Conservation (phyloP, 2,329 filamentous ascomycete genomes). For the Grosmannia clavigera region DNA sequence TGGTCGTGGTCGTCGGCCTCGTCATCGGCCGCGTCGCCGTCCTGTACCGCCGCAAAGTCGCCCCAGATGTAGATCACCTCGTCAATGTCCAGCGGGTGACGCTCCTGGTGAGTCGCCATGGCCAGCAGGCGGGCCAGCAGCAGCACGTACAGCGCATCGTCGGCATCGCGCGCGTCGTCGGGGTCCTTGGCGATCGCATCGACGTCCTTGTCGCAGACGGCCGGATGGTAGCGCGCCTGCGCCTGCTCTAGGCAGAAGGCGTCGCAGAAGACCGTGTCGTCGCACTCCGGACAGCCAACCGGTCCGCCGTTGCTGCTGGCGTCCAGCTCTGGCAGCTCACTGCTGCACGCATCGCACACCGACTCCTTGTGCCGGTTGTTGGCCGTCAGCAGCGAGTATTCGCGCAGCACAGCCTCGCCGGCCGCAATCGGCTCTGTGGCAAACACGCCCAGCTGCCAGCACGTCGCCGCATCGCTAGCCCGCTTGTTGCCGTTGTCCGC, state of each 20-base stretch:
- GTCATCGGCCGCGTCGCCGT: slow-evolving; percentile 38
- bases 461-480: slow-evolving; percentile 24
- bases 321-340: slow-evolving; percentile 51
- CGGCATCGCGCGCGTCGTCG: slow-evolving; percentile 44
- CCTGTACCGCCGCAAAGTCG: slow-evolving; percentile 43
- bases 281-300: slow-evolving; percentile 47
- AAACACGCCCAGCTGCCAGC: slow-evolving; percentile 79
- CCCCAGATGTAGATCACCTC: slow-evolving; percentile 60
- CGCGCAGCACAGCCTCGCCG: slow-evolving; percentile 64
- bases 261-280: slow-evolving; percentile 55
- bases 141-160: slow-evolving; percentile 49
- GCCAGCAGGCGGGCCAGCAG: slow-evolving; percentile 50
- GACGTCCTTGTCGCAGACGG: slow-evolving; percentile 53
- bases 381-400: slow-evolving; percentile 78
- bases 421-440: slow-evolving; percentile 68
- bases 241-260: slow-evolving; percentile 46
- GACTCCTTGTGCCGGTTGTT: slow-evolving; percentile 80
- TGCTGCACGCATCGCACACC: slow-evolving; percentile 81
- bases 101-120: slow-evolving; percentile 47
- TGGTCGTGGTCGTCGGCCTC: slow-evolving; percentile 28
- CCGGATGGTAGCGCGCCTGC: slow-evolving; percentile 47
- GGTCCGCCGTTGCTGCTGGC: slow-evolving; percentile 37
- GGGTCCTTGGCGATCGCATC: slow-evolving; percentile 54
- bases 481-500: slow-evolving; percentile 35
- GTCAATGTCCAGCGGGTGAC: slow-evolving; percentile 50